A percentile compares a stretch with the other conserved stretches of the same genome.
Conservation (phyloP, 768 basidiomycete genomes). For the Boletus reticulatus region DNA sequence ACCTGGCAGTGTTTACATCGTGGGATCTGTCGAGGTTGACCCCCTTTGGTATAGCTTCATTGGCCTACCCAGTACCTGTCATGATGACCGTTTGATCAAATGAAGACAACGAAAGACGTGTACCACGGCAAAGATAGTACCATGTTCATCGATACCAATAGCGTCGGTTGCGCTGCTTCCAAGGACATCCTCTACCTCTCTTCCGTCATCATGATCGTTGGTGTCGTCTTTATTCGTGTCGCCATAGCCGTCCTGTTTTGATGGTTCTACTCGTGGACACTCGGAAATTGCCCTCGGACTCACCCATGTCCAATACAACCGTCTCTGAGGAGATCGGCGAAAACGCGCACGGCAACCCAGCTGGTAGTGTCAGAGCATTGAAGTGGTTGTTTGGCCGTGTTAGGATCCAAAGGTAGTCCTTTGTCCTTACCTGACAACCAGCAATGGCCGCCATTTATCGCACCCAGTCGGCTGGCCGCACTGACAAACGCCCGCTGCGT, state of each 20-base stretch:
- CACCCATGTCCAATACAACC: conserved; percentile 86
- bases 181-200: conserved; percentile 93
- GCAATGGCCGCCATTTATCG: conserved; percentile 33
- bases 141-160: conserved; percentile 95
- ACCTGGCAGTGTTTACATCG: conserved; percentile 94
- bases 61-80: conserved; percentile 89
- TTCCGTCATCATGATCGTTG: too few relatives aligned
- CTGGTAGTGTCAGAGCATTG: too few relatives aligned
- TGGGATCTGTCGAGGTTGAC: conserved; percentile 39
- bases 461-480: conserved; percentile 53
- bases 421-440: background rate
- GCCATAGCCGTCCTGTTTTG: conserved; percentile 95
- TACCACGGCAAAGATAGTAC: conserved; percentile 85
- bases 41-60: conserved; percentile 54
- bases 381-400: conserved; percentile 25
- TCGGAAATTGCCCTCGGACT: conserved; percentile 89
- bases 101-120: conserved; percentile 66
- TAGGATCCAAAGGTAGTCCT: conserved; percentile 26
- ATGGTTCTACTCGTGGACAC: conserved; percentile 97
- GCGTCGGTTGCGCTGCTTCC: conserved; percentile 95
- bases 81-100: conserved; percentile 61
- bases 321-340: conserved; percentile 75
- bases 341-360: too few relatives aligned
- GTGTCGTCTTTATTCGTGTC: conserved; percentile 93
- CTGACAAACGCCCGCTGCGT: conserved; percentile 62